Conservation (phyloP, 306 rosid genomes). For the Potentilla sterilis region DNA sequence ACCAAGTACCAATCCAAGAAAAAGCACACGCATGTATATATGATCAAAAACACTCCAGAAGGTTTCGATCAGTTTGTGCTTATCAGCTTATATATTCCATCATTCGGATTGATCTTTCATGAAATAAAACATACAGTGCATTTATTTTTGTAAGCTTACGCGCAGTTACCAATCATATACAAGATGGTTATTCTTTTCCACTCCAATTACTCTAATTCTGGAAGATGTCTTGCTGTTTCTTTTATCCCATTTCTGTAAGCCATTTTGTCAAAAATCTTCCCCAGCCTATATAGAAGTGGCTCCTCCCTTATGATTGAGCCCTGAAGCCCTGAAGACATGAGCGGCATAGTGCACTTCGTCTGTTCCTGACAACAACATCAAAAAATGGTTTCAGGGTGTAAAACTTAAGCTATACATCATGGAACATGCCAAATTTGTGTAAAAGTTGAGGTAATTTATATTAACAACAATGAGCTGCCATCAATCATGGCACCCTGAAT, state of each 20-base stretch:
- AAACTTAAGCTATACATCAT: background rate
- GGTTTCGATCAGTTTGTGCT: background rate
- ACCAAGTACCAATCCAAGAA: too few species aligned
- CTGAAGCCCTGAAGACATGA: background rate
- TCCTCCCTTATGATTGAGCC: background rate
- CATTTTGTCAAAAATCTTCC: background rate
- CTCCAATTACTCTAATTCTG: too few species aligned
- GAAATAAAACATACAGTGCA: background rate
- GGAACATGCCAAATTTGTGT: background rate
- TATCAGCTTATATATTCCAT: background rate
- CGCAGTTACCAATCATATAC: background rate
- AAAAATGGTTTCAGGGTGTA: background rate
- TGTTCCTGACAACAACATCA: background rate
- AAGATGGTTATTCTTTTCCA: too few species aligned
- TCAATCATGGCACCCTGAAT: background rate
- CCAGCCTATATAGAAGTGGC: background rate
- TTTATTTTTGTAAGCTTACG: background rate
- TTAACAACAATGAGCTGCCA: background rate
- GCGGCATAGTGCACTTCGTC: background rate
- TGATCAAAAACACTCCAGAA: background rate
- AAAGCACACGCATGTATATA: too few species aligned
- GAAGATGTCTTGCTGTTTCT: background rate
- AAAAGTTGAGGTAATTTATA: background rate
- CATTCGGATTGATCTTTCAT: background rate
- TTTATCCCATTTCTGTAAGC: background rate